Evolutionary conservation across 2,329 filamentous ascomycete genomes (phyloP).

Genomic region (Diaporthe amygdali): DNA sequence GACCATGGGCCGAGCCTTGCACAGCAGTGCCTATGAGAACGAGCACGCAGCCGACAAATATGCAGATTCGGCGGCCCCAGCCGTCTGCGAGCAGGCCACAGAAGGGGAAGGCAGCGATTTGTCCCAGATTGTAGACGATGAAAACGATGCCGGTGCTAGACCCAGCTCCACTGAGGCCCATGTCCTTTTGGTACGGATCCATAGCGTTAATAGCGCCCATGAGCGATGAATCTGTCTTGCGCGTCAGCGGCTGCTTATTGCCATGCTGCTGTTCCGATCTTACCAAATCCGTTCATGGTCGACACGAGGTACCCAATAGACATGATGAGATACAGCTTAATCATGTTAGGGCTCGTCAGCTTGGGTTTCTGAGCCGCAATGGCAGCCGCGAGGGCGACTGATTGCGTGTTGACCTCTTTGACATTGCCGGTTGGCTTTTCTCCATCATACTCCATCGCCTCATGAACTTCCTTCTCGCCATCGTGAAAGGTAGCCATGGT

Average conservation of each 20-base stretch:
- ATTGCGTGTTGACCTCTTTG: conserved; percentile 41
- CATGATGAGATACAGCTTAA: conserved; percentile 44
- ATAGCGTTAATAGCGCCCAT: conserved; percentile 59
- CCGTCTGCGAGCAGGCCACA: conserved; percentile 52
- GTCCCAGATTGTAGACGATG: conserved; percentile 58
- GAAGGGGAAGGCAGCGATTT: conserved; percentile 51
- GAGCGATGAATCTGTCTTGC: conserved; percentile 53
- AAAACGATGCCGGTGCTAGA: conserved; percentile 53
- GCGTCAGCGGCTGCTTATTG: background rate
- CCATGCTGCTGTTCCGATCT: background rate
- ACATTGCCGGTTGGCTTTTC: conserved; percentile 34
- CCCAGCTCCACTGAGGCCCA: conserved; percentile 39
- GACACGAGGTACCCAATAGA: conserved; percentile 46
- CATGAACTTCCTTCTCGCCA: conserved; percentile 17
- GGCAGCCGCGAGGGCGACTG: conserved; percentile 40
- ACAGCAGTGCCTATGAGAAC: conserved; percentile 53
- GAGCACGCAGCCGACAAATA: conserved; percentile 48
- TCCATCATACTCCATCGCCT: conserved; percentile 6
- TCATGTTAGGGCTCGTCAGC: conserved; percentile 39
- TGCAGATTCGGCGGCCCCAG: conserved; percentile 52
- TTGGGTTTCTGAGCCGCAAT: conserved; percentile 41
- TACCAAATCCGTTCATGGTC: conserved; percentile 59
- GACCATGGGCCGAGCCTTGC: conserved; percentile 45
- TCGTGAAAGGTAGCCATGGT: conserved; percentile 3
- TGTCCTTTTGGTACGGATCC: conserved; percentile 53